Base-by-base conservation (phyloP, 495 filamentous ascomycete genomes). In the Penicillium flavigenum region DNA sequence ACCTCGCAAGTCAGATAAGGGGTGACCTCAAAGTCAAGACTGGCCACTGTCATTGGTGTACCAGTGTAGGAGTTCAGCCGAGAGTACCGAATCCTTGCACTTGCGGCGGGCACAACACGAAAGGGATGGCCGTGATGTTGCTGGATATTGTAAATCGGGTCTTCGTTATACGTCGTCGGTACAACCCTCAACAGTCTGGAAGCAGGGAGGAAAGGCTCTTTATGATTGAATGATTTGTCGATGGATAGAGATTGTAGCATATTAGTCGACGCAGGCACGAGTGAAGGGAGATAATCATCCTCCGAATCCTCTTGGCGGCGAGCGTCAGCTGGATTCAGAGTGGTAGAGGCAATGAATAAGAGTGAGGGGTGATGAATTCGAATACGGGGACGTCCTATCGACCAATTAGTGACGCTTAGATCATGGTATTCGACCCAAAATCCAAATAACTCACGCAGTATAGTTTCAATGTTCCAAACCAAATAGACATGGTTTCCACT, bases 11-110 rank as follows among this genome's bases (percentile, higher is more conserved):
- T 83, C 47, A 90, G 82, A 59, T 90, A 92, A 20, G 91, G 86
- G 0, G 90, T 93, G 52, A 95, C 87, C 70, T 97, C 92, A 49
- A 96, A 76, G 69, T 96, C 92, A 17, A 97, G 78, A 48, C 88
- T 88, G 20, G 92, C 92, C 45, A 95, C 81, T 0, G 93, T 79
- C 22, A 84, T 80, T n/a, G 85, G 79, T 56, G 81, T 84, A 14
- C 82, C 78, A 20, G 85, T 80, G 7, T 81, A 80, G 8, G 83
- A 81, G 57, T 86, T 88, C 26, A 88, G 76, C 55, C 86, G 83
- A 7, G 90, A 86, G 68, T 95, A 96, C 31, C 90, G 81, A 47
- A 96, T 85, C 27, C 90, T 84, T 24, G 90, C 88, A 69, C 91
- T 90, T n/a, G 92, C 84, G 4, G 88, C 86, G 14, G 92, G 91